phyloP scores from a whole-genome alignment of 179 eudicot genomes.

The Spinacia oleracea region DNA sequence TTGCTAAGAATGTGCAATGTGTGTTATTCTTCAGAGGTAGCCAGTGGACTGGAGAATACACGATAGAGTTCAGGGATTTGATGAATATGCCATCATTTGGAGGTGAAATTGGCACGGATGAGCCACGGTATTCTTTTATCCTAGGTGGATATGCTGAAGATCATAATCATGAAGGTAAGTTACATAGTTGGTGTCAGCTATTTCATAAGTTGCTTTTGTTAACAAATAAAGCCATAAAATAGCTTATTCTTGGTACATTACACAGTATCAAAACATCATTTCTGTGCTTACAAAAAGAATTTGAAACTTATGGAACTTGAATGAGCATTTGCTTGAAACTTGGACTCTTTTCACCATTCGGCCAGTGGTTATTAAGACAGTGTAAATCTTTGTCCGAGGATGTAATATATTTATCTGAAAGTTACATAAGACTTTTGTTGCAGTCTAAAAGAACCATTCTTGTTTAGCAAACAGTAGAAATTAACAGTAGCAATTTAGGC shows the following conservation, averaged over 20 bases:
- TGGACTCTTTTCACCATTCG: too few species aligned
- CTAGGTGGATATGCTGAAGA: constrained; percentile 91
- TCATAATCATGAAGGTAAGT: constrained; percentile 39
- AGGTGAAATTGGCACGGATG: constrained; percentile 35
- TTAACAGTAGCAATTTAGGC: too few species aligned
- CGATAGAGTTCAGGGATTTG: constrained; percentile 68
- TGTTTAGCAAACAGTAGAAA: too few species aligned
- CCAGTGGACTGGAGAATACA: constrained; percentile 90
- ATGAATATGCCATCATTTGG: constrained; percentile 46
- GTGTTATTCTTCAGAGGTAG: constrained; percentile 58
- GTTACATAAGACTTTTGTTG: too few species aligned
- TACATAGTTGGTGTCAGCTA: background rate
- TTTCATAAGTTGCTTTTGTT: background rate
- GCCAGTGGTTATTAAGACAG: too few species aligned
- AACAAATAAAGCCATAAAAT: background rate
- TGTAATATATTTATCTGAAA: too few species aligned
- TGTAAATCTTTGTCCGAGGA: too few species aligned
- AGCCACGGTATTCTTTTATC: constrained; percentile 86
- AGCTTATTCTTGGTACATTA: background rate
- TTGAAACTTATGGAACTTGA: background rate
- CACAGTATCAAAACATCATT: background rate
- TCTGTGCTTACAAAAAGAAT: background rate
- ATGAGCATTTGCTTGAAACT: background rate
- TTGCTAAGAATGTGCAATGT: background rate
- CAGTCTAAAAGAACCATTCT: too few species aligned